Base-by-base conservation (phyloP, 441 rosid species). In the Arabidopsis lyrata region DNA sequence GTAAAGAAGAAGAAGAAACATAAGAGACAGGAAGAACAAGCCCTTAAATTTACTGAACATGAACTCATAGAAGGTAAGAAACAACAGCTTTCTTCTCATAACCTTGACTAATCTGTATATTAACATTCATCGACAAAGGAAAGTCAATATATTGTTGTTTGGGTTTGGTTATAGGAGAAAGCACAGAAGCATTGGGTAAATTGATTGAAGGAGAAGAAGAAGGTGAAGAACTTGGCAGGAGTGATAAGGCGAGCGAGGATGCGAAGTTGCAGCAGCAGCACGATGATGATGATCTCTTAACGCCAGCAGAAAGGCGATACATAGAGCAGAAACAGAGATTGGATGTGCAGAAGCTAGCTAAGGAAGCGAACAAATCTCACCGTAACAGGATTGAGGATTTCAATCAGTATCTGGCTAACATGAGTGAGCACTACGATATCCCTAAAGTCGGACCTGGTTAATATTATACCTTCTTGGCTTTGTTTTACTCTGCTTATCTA, bases 1-100 rank as follows among this genome's bases (percentile, higher is more conserved):
- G 73, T 86, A 29, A 95, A 85, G 83, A 87, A 86, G 87, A 93
- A 88, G 85, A 91, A 86, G 89, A 88, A 93, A 27, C 80, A 80
- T 2, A 83, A 77, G 81, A 83, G 84, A 35, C 81, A 78, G 0
- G 78, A 63, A n/a, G 89, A 84, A 27, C 67, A 75, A 72, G 73
- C 81, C 76, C 54, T 77, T 55, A 78, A 81, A 61, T 6, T 83
- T 55, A 67, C 75, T 0, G 82, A 86, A 11, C 63, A 76, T 61
- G 88, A 88, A 59, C 85, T 78, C 67, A 36, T 81, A 1, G 75
- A 84, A 83, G 93, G 95, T 93, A 70, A 70, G 18, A 53, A 6
- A 27, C 48, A 20, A 32, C 11, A 53, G 42, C 64, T 45, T 15
- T 39, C 27, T 48, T 47, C 49, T 54, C 52, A 27, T 50, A 52